These are phyloP conservation scores for Kwoniella pini DNA, from an alignment of 768 basidiomycete genomes.

Conservation along the genomic window DNA sequence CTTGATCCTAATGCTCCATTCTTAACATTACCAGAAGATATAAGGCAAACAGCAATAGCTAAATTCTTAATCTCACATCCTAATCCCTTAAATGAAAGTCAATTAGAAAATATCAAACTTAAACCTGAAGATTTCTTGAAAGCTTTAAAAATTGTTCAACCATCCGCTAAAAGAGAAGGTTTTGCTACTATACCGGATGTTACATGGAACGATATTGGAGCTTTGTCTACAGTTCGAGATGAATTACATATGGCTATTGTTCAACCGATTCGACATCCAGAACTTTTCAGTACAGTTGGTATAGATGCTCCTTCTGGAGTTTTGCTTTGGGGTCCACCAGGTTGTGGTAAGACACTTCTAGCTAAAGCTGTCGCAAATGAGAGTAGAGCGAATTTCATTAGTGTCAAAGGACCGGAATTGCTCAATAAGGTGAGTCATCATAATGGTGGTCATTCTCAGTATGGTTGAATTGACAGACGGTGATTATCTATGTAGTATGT, in stretches of 20 bases:
- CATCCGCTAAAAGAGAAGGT: slow-evolving; percentile 94
- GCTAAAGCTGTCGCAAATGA: slow-evolving; percentile 98
- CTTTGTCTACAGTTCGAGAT: slow-evolving; percentile 78
- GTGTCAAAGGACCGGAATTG: slow-evolving; percentile 94
- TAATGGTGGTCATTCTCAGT: not conserved
- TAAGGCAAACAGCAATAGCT: slow-evolving; percentile 67
- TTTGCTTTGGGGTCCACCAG: slow-evolving; percentile 97
- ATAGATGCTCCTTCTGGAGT: slow-evolving; percentile 92
- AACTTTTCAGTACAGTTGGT: slow-evolving; percentile 82
- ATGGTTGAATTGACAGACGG: slow-evolving; percentile 12
- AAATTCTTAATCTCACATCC: slow-evolving; percentile 88
- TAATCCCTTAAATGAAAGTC: slow-evolving; percentile 69
- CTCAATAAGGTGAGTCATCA: slow-evolving; percentile 77
- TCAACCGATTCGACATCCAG: slow-evolving; percentile 86
- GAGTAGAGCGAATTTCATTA: slow-evolving; percentile 92
- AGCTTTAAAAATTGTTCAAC: slow-evolving; percentile 87
- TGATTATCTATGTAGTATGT: slow-evolving; percentile 67
- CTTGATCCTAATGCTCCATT: slow-evolving; percentile 33
- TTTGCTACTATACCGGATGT: slow-evolving; percentile 97
- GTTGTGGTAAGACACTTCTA: slow-evolving; percentile 95
- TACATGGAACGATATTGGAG: slow-evolving; percentile 92
- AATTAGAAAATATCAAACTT: slow-evolving; percentile 79
- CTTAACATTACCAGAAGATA: slow-evolving; percentile 58
- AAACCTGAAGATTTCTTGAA: slow-evolving; percentile 74
- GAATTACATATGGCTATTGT: slow-evolving; percentile 98